Evolutionary conservation across 805 yeast species (phyloP), one percentile per base, ranked within the genome.

Genomic region (Nematodospora valgi): DNA sequence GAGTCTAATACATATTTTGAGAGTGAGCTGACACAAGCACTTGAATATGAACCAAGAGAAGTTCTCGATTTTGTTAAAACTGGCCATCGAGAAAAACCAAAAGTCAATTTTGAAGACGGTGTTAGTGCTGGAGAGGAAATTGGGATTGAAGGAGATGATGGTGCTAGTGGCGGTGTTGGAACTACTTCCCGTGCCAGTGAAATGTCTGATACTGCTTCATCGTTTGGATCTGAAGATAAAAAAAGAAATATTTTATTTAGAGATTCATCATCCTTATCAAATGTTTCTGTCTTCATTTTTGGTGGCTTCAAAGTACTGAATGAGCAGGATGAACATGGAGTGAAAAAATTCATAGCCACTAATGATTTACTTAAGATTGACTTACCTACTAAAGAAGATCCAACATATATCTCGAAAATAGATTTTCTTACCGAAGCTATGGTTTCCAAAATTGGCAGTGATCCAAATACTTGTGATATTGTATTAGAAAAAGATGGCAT

Each of bases 301-400:
- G 73, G 72, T 3, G 73, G 73, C 3, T 67, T 66, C 37, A 23
- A 23, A 11, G n/a, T 36, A n/a, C 3, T 11, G 14, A 22, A 23
- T 11, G 22, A 15, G 1, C 2, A 6, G 7, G 23, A 13, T 5
- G 23, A 27, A 5, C 20, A 36, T 16, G 58, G 52, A 14, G 32
- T 35, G 15, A 42, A 45, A 18, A 27, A 15, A 5, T 64, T 65
- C 33, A 41, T 35, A 9, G 65, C 72, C 0, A 41, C 61, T 2
- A 50, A 56, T 35, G 68, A 60, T 19, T 49, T 67, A 10, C 47
- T 65, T 18, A 55, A 57, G 35, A 56, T 67, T 24, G 70, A 60
- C 28, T 46, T 66, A 23, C 45, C 59, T 11, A 35, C 51, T 8
- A 43, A 39, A n/a, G 57, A 47, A 12, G 54, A 47, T 15, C 12